Evolutionary conservation across 495 filamentous ascomycete species (phyloP).

Genomic region (Talaromyces liani): DNA sequence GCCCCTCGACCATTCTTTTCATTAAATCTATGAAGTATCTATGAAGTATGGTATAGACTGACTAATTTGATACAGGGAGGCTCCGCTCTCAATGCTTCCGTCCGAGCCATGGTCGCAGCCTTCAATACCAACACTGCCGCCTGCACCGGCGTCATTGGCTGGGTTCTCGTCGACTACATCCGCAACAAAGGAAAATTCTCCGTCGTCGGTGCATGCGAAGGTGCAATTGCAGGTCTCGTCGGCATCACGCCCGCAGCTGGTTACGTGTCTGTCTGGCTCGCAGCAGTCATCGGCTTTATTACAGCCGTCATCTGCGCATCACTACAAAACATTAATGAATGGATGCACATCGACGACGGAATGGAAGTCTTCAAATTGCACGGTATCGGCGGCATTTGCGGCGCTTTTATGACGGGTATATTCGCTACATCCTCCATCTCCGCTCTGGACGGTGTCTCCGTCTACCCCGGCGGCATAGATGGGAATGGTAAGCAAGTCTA

Average conservation of each 20-base stretch:
- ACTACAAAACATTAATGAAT: slow-evolving; percentile 47
- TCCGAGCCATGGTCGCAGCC: slow-evolving; percentile 49
- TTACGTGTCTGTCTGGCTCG: slow-evolving; percentile 49
- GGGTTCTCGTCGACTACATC: slow-evolving; percentile 52
- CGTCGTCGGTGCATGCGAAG: slow-evolving; percentile 54
- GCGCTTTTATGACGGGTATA: slow-evolving; percentile 54
- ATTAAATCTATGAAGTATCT: no score
- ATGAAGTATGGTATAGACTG: not conserved
- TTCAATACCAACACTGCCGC: slow-evolving; percentile 59
- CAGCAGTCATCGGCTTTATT: slow-evolving; percentile 51
- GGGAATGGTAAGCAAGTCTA: slow-evolving; percentile 52
- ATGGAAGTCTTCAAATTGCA: slow-evolving; percentile 60
- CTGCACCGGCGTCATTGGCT: slow-evolving; percentile 49
- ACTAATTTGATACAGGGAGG: slow-evolving; percentile 34
- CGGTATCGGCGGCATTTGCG: slow-evolving; percentile 53
- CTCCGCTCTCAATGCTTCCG: slow-evolving; percentile 46
- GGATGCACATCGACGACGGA: slow-evolving; percentile 52
- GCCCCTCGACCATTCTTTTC: no score
- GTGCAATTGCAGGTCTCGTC: slow-evolving; percentile 57
- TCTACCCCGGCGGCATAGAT: slow-evolving; percentile 45
- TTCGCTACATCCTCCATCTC: slow-evolving; percentile 45
- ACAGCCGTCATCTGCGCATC: slow-evolving; percentile 44
- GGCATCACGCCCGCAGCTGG: slow-evolving; percentile 59
- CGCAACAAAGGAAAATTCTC: slow-evolving; percentile 46
- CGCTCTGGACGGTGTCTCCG: slow-evolving; percentile 39